These are phyloP conservation scores for Agroathelia rolfsii DNA, from an alignment of 1,284 basidiomycete genomes.

Conservation along the genomic window DNA sequence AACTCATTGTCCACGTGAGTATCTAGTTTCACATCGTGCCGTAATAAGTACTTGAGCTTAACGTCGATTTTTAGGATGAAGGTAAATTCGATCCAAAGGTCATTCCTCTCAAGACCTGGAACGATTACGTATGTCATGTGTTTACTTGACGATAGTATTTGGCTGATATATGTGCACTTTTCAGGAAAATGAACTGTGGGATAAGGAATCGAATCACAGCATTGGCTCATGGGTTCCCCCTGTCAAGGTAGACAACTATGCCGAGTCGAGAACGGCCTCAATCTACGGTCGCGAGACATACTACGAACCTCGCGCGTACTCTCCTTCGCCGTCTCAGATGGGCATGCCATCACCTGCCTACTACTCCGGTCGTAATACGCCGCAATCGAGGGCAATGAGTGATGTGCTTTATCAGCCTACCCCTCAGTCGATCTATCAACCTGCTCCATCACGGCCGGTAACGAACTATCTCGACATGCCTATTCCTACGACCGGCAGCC, in stretches of 20 bases:
- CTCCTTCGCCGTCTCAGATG: slow-evolving; percentile 57
- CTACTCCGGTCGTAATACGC: slow-evolving; percentile 71
- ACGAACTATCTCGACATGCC: slow-evolving; percentile 70
- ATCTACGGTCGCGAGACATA: slow-evolving; percentile 76
- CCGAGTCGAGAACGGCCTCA: slow-evolving; percentile 64
- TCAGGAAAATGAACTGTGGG: slow-evolving; percentile 93
- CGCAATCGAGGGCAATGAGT: slow-evolving; percentile 37
- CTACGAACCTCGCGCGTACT: slow-evolving; percentile 64
- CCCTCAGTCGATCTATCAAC: slow-evolving; percentile 33
- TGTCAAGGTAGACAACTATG: slow-evolving; percentile 56
- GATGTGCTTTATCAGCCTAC: slow-evolving; percentile 30
- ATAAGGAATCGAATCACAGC: slow-evolving; percentile 88
- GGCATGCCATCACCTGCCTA: slow-evolving; percentile 58
- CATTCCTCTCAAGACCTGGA: slow-evolving; percentile 95
- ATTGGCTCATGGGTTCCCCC: slow-evolving; percentile 80
- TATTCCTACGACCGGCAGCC: slow-evolving; percentile 43
- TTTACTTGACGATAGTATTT: slow-evolving; percentile 6
- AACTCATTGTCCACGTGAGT: slow-evolving; percentile 85
- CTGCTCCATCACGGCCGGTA: slow-evolving; percentile 53
- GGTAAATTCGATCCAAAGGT: slow-evolving; percentile 90
- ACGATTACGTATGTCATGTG: slow-evolving; percentile 65
- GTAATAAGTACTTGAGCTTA: slow-evolving; percentile 6
- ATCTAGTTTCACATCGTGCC: neutral
- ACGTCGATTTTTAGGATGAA: slow-evolving; percentile 58
- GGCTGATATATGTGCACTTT: slow-evolving; percentile 7